Percentiles rank a stretch among this genome's conserved stretches.
Conservation (phyloP, 495 filamentous ascomycete genomes). For the Aspergillus cavernicola region DNA sequence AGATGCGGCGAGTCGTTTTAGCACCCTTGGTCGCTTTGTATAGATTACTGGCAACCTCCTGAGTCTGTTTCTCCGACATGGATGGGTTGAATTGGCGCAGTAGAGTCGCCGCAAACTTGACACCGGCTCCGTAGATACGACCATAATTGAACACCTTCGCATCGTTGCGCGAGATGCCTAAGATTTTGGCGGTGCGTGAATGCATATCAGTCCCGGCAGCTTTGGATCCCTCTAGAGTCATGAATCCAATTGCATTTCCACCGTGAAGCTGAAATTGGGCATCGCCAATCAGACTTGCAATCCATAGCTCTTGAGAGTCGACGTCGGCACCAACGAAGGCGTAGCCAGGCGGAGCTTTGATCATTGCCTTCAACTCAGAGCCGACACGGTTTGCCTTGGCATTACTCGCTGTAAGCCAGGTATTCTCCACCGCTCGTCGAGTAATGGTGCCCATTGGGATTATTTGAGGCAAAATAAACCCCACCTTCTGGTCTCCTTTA, state of each 20-base stretch:
- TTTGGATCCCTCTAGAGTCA: slow-evolving; percentile 97
- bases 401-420: slow-evolving; percentile 97
- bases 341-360: slow-evolving; percentile 86
- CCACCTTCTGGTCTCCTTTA: slow-evolving; percentile 37
- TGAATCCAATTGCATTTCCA: slow-evolving; percentile 96
- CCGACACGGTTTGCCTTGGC: slow-evolving; percentile 93
- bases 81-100: slow-evolving; percentile 89
- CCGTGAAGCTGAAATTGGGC: slow-evolving; percentile 91
- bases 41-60: slow-evolving; percentile 69
- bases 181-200: slow-evolving; percentile 84
- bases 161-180: slow-evolving; percentile 90
- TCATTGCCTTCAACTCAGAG: slow-evolving; percentile 95
- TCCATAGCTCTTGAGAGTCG: slow-evolving; percentile 99
- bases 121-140: slow-evolving; percentile 92
- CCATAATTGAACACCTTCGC: slow-evolving; percentile 99
- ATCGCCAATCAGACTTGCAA: slow-evolving; percentile 92
- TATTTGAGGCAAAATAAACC: slow-evolving; percentile 95
- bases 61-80: slow-evolving; percentile 71
- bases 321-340: slow-evolving; percentile 96
- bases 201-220: slow-evolving; percentile 91
- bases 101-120: slow-evolving; percentile 87
- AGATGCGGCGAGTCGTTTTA: slow-evolving; percentile 63
- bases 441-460: slow-evolving; percentile 99
- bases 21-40: slow-evolving; percentile 88
- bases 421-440: slow-evolving; percentile 93